Evolutionary conservation across 495 filamentous ascomycete genomes (phyloP).

Genomic region (Glarea lozoyensis): DNA sequence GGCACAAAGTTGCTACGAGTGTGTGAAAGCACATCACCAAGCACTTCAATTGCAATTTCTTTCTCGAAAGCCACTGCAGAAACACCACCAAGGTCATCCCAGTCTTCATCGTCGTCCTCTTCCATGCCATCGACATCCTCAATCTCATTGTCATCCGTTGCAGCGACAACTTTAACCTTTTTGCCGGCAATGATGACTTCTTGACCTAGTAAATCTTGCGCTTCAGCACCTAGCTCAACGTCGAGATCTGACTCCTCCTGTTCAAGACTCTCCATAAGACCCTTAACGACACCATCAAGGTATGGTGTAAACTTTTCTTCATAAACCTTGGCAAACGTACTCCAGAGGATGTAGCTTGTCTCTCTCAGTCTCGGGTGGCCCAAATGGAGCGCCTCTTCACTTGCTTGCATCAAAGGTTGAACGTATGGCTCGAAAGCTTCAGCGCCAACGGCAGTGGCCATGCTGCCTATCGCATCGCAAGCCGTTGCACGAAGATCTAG

Average conservation of each 20-base stretch:
- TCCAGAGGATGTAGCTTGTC: conserved; percentile 95
- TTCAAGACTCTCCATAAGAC: conserved; percentile 74
- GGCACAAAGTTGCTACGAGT: conserved; percentile 69
- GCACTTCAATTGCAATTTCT: conserved; percentile 90
- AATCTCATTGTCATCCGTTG: conserved; percentile 41
- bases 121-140: conserved; percentile 50
- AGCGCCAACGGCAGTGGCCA: conserved; percentile 80
- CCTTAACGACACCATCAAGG: conserved; percentile 76
- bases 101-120: conserved; percentile 67
- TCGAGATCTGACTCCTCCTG: conserved; percentile 84
- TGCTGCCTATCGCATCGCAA: conserved; percentile 84
- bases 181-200: conserved; percentile 70
- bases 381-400: conserved; percentile 84
- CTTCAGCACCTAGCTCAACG: conserved; percentile 68
- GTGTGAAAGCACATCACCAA: conserved; percentile 85
- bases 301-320: conserved; percentile 82
- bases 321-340: conserved; percentile 88
- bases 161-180: conserved; percentile 69
- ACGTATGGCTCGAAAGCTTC: conserved; percentile 86
- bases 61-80: conserved; percentile 90
- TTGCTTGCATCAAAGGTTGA: conserved; percentile 76
- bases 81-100: conserved; percentile 71
- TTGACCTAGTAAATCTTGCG: conserved; percentile 58
- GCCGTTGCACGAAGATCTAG: conserved; percentile 83
- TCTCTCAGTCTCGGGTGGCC: conserved; percentile 85